These are phyloP conservation scores for Nothophoma quercina DNA, from an alignment of 2,329 filamentous ascomycete species.

Conservation along the genomic window DNA sequence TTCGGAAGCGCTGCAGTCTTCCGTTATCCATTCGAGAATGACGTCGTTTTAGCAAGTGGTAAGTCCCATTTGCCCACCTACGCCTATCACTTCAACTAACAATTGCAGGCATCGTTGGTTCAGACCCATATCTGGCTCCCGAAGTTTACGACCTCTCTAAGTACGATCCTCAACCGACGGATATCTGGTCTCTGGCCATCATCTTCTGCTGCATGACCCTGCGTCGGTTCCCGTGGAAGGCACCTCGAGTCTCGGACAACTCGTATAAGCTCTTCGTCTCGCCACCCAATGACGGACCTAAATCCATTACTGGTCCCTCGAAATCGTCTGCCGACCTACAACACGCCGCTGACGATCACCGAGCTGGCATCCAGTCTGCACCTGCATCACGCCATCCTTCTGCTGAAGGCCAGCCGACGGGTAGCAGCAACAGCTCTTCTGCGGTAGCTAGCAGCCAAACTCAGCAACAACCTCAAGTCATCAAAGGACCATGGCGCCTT, in stretches of 20 bases:
- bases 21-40: slow-evolving; percentile 94
- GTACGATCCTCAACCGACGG: slow-evolving; percentile 91
- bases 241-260: slow-evolving; percentile 88
- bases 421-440: slow-evolving; percentile 20
- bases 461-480: slow-evolving; percentile 69
- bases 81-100: slow-evolving; percentile 22
- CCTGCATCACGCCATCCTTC: slow-evolving; percentile 51
- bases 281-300: slow-evolving; percentile 67
- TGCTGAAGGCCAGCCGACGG: slow-evolving; percentile 32
- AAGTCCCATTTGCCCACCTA: slow-evolving; percentile 46
- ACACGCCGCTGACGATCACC: slow-evolving; percentile 44
- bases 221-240: slow-evolving; percentile 95
- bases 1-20: slow-evolving; percentile 98
- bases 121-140: slow-evolving; percentile 94
- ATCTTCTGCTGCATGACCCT: slow-evolving; percentile 99
- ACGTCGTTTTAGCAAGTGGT: slow-evolving; percentile 83
- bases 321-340: slow-evolving; percentile 47
- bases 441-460: slow-evolving; percentile 29
- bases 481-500: slow-evolving; percentile 91
- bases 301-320: slow-evolving; percentile 40
- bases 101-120: slow-evolving; percentile 73
- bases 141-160: slow-evolving; percentile 94
- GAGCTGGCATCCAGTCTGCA: slow-evolving; percentile 46
- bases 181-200: slow-evolving; percentile 98
- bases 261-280: slow-evolving; percentile 93